A percentile compares a stretch with the other conserved stretches of the same genome.
These are phyloP conservation scores for Nicotiana tomentosiformis DNA, from an alignment of 257 asterid genomes.

Conservation along the genomic window DNA sequence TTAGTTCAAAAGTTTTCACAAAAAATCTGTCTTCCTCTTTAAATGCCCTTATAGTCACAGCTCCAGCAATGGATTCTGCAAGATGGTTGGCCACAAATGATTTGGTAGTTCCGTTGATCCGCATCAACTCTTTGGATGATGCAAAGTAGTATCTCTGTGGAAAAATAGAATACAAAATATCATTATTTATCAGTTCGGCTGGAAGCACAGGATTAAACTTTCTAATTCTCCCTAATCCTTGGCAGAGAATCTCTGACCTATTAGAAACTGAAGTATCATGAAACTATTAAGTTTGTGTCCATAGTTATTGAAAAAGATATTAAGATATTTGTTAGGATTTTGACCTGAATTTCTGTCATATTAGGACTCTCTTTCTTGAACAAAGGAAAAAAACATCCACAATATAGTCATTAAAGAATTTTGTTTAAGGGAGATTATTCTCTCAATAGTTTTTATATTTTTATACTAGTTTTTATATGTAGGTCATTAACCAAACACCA, in stretches of 20 bases:
- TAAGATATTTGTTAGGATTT: background rate
- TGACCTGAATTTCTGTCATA: too few relatives aligned
- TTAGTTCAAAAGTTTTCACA: conserved; percentile 50
- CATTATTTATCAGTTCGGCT: background rate
- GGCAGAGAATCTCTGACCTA: background rate
- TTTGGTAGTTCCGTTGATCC: conserved; percentile 72
- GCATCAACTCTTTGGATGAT: conserved; percentile 79
- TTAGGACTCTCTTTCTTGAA: too few relatives aligned
- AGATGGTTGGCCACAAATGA: conserved; percentile 84
- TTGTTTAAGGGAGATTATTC: too few relatives aligned
- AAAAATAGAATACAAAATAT: background rate
- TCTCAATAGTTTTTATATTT: too few relatives aligned
- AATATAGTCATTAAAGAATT: too few relatives aligned
- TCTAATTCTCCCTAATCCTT: background rate
- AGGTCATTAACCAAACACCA: too few relatives aligned
- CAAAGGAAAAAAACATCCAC: too few relatives aligned
- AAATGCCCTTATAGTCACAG: conserved; percentile 71
- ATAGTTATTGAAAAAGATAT: background rate
- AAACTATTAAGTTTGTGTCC: too few relatives aligned
- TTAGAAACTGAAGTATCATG: background rate
- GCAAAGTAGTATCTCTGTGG: conserved; percentile 74
- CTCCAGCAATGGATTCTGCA: conserved; percentile 79
- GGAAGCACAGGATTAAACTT: background rate
- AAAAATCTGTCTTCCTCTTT: conserved; percentile 62
- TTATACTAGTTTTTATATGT: too few relatives aligned